Conservation (phyloP, 2,329 filamentous ascomycete genomes). For the Geosmithia putterillii region DNA sequence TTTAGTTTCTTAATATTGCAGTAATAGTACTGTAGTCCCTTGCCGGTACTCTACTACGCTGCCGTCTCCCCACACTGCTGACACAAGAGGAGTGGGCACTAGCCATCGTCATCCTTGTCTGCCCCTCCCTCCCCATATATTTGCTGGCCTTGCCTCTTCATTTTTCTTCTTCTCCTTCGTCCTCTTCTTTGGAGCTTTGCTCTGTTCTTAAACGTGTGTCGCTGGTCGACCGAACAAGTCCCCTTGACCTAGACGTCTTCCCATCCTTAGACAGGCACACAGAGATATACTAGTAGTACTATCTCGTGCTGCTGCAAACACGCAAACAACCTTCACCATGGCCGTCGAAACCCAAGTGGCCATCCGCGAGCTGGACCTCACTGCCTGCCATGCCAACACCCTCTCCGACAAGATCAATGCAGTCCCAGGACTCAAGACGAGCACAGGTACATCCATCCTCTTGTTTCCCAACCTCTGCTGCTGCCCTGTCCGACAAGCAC, state of each 20-base stretch:
- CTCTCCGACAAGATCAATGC: conserved; percentile 38
- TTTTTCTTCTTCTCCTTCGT: background rate
- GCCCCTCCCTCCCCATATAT: too few species aligned
- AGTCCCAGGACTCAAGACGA: conserved; percentile 42
- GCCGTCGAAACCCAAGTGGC: background rate
- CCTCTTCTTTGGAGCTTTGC: background rate
- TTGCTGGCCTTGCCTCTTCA: background rate
- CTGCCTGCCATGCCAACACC: conserved; percentile 25
- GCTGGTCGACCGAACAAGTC: background rate
- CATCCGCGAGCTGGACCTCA: conserved; percentile 31
- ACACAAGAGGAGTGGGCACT: too few species aligned
- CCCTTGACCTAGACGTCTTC: too few species aligned
- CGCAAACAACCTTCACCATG: background rate
- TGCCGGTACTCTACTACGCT: too few species aligned
- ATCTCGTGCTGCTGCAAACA: too few species aligned
- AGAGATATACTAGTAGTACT: background rate
- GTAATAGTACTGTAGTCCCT: too few species aligned
- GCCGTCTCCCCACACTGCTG: too few species aligned
- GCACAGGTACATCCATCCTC: conserved; percentile 34
- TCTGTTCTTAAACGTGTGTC: background rate
- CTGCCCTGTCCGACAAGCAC: background rate
- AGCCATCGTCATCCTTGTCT: background rate
- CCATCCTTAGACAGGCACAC: background rate
- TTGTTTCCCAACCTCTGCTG: conserved; percentile 2
- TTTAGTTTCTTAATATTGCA: background rate